Evolutionary conservation across 345 rosid genomes (phyloP).

Genomic region (Salix viminalis): DNA sequence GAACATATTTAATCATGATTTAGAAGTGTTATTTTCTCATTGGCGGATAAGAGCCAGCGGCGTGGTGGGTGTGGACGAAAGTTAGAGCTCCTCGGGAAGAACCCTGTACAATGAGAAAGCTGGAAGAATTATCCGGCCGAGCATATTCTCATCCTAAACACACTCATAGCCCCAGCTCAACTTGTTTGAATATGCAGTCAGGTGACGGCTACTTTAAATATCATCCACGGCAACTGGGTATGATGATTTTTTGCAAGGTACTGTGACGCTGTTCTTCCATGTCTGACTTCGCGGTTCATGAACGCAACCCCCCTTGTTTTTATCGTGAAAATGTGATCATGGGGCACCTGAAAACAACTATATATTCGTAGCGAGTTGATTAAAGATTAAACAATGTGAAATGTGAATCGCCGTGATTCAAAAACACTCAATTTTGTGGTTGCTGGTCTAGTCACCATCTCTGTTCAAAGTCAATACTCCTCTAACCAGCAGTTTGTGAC

Average conservation of each 20-base stretch:
- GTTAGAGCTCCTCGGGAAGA: not conserved
- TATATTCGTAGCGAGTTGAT: too few species aligned
- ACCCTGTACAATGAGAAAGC: not conserved
- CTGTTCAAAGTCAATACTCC: constrained; percentile 20
- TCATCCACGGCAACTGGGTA: too few species aligned
- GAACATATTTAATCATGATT: not conserved
- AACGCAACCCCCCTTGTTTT: not conserved
- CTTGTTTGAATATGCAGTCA: not conserved
- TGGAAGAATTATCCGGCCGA: not conserved
- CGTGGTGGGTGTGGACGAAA: not conserved
- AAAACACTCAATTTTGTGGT: not conserved
- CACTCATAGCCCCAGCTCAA: too few species aligned
- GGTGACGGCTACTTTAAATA: not conserved
- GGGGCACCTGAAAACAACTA: not conserved
- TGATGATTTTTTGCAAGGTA: not conserved
- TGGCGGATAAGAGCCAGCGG: not conserved
- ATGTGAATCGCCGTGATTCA: not conserved
- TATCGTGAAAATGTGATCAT: not conserved
- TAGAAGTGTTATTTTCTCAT: not conserved
- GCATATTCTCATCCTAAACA: too few species aligned
- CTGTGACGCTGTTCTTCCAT: not conserved
- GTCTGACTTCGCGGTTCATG: constrained; percentile 9
- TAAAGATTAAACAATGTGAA: not conserved
- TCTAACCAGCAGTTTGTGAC: not conserved
- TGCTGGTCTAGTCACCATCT: constrained; percentile 7